A percentile compares a stretch with the other conserved stretches of the same genome.
These are phyloP conservation scores for Cymbomonas tetramitiformis DNA, from an alignment of 139 green algal genomes.

Conservation along the genomic window DNA sequence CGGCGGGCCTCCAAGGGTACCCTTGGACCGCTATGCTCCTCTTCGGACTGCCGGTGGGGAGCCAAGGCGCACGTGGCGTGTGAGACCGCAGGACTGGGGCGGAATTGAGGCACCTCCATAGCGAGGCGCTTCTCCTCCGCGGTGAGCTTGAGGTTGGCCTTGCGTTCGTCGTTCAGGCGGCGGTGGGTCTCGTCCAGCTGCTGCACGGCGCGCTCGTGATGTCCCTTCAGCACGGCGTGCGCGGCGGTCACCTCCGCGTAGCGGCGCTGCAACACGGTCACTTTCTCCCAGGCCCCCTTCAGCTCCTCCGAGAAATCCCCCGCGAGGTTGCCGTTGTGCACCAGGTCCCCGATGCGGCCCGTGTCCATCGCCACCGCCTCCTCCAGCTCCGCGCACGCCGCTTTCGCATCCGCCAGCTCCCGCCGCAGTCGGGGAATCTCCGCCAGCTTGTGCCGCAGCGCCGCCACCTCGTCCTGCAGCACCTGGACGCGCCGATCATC, in stretches of 20 bases:
- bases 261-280: not conserved
- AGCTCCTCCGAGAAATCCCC: not conserved
- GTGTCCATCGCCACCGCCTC: not conserved
- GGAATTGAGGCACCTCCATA: too few species aligned
- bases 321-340: not conserved
- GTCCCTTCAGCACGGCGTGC: not conserved
- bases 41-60: too few species aligned
- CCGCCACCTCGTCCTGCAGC: not conserved
- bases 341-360: not conserved
- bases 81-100: too few species aligned
- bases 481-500: not conserved
- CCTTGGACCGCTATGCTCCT: too few species aligned
- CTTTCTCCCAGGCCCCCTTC: constrained; percentile 4
- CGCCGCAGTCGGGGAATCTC: not conserved
- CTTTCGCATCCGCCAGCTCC: not conserved
- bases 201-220: not conserved
- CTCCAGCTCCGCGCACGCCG: not conserved
- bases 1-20: too few species aligned
- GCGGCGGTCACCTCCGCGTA: constrained; percentile 1
- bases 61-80: too few species aligned
- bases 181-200: constrained; percentile 12
- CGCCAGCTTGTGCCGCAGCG: not conserved
- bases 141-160: constrained; percentile 10
- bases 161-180: constrained; percentile 8
- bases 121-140: constrained; percentile 2